phyloP scores from a whole-genome alignment of 2,329 filamentous ascomycete species.

The Chaetomium sp. region DNA sequence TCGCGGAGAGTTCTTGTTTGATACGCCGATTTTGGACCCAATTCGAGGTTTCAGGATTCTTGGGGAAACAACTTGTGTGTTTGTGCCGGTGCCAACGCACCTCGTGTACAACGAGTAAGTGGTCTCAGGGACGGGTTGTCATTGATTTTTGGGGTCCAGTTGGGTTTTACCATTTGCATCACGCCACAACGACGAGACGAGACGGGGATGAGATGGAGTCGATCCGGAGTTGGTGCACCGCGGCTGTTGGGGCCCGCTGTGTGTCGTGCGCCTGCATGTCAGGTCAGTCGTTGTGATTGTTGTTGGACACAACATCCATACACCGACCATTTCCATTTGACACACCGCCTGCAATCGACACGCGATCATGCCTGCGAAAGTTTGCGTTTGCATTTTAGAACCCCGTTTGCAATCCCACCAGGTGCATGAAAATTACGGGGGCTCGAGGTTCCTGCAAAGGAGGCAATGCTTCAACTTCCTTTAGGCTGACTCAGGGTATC shows the following conservation, averaged over 20 bases:
- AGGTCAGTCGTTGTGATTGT: background rate
- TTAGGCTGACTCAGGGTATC: constrained; percentile 8
- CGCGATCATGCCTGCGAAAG: background rate
- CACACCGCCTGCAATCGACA: constrained; percentile 4
- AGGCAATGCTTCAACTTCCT: constrained; percentile 6
- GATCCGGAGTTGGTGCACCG: no score
- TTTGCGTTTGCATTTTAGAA: background rate
- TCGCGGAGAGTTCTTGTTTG: background rate
- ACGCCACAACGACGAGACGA: background rate
- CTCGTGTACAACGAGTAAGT: no score
- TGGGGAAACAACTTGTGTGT: background rate
- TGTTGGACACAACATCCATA: constrained; percentile 1
- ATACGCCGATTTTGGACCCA: background rate
- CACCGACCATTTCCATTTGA: background rate
- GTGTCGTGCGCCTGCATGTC: background rate
- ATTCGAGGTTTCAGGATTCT: constrained; percentile 5
- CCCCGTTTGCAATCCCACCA: no score
- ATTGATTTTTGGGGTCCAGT: background rate
- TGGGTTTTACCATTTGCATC: background rate
- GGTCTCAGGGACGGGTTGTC: background rate
- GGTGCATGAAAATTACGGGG: constrained; percentile 9
- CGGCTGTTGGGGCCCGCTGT: no score
- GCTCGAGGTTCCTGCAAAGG: background rate
- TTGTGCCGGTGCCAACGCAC: background rate
- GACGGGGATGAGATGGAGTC: background rate